Evolutionary conservation across 2,329 filamentous ascomycete species (phyloP).

Genomic region (Passalora sequoiae): DNA sequence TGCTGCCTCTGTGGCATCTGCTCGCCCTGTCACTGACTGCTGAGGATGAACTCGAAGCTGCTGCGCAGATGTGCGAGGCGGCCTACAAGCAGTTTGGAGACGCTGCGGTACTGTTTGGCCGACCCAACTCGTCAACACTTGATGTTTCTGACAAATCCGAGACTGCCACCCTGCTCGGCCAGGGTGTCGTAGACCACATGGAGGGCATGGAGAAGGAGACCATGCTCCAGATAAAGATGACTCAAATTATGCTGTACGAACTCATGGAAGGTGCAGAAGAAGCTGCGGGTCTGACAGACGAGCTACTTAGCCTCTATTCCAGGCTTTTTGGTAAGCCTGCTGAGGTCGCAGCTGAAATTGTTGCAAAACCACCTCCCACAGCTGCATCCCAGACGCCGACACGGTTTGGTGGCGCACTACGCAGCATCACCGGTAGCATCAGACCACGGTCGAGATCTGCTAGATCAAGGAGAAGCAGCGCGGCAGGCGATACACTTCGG

Average conservation of each 20-base stretch:
- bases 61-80: slow-evolving; percentile 77
- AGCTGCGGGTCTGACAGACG: slow-evolving; percentile 82
- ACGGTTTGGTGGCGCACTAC: slow-evolving; percentile 35
- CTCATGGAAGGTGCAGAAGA: slow-evolving; percentile 74
- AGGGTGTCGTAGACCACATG: slow-evolving; percentile 69
- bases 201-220: slow-evolving; percentile 77
- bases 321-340: slow-evolving; percentile 67
- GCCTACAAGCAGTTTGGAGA: slow-evolving; percentile 86
- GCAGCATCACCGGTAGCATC: slow-evolving; percentile 64
- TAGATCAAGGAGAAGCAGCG: slow-evolving; percentile 32
- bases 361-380: slow-evolving; percentile 47
- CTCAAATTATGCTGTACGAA: slow-evolving; percentile 79
- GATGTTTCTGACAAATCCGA: slow-evolving; percentile 12
- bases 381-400: slow-evolving; percentile 22
- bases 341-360: slow-evolving; percentile 23
- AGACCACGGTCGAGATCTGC: slow-evolving; percentile 49
- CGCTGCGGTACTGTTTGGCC: slow-evolving; percentile 63
- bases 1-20: slow-evolving; percentile 88
- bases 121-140: slow-evolving; percentile 41
- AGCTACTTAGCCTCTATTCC: slow-evolving; percentile 75
- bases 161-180: slow-evolving; percentile 18
- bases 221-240: slow-evolving; percentile 93
- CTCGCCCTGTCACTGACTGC: slow-evolving; percentile 80
- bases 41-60: slow-evolving; percentile 75
- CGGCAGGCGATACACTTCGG: slow-evolving; percentile 37